Percentiles rank a stretch among this genome's conserved stretches.
Conservation (phyloP, 805 yeast genomes). For the Cyberlindnera xylosilytica region DNA sequence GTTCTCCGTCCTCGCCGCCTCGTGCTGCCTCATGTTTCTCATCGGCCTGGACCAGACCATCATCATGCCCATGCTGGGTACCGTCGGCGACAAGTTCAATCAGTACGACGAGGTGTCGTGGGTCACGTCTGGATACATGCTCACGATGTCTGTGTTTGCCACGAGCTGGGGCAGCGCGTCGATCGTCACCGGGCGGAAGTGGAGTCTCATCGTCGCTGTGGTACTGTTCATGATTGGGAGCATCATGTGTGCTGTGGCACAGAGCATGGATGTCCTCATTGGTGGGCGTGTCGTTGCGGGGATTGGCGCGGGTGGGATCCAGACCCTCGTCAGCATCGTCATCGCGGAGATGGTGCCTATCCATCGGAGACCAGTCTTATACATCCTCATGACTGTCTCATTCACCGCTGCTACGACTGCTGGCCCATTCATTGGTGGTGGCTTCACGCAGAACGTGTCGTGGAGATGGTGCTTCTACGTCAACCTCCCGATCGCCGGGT, state of each 20-base stretch:
- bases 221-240: conserved; percentile 59
- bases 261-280: conserved; percentile 55
- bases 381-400: conserved; percentile 24
- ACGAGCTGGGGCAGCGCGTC: conserved; percentile 58
- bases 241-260: conserved; percentile 51
- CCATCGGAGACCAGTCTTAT: conserved; percentile 19
- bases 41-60: conserved; percentile 59
- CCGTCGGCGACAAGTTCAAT: conserved; percentile 48
- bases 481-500: conserved; percentile 56
- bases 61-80: conserved; percentile 46
- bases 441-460: conserved; percentile 51
- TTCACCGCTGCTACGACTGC: conserved; percentile 49
- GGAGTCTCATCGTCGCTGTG: conserved; percentile 45
- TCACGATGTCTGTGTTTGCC: conserved; percentile 51
- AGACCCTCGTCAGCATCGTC: conserved; percentile 52
- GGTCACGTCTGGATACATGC: conserved; percentile 52
- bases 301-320: conserved; percentile 67
- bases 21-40: conserved; percentile 22
- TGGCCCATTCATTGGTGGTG: conserved; percentile 73
- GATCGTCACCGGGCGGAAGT: conserved; percentile 54
- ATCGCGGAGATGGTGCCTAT: conserved; percentile 47
- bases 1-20: conserved; percentile 13
- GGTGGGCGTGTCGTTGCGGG: conserved; percentile 74
- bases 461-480: conserved; percentile 76
- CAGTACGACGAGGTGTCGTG: conserved; percentile 54